These are phyloP conservation scores for Scedosporium dehoogii DNA, from an alignment of 2,329 filamentous ascomycete species.

Conservation along the genomic window DNA sequence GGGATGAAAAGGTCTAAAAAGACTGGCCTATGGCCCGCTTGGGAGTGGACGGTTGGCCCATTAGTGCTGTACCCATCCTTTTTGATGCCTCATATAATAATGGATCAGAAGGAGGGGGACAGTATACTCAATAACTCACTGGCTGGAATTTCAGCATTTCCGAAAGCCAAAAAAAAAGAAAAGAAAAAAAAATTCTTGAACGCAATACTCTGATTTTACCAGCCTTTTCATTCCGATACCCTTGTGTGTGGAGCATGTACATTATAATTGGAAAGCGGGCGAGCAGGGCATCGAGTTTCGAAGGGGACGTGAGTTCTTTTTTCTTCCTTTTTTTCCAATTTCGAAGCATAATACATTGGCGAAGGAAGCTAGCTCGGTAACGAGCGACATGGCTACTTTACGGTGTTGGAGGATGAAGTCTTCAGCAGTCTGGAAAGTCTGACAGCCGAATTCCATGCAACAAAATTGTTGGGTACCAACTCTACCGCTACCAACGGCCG, in stretches of 20 bases:
- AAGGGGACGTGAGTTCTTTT: not conserved
- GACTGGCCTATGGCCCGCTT: not conserved
- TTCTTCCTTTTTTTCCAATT: not conserved
- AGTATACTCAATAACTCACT: not conserved
- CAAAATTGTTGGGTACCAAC: constrained; percentile 2
- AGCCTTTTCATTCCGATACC: not conserved
- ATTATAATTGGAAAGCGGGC: constrained; percentile 1
- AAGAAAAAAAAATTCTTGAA: not conserved
- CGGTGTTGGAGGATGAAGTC: not conserved
- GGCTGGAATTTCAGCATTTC: constrained; percentile 1
- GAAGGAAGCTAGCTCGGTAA: not conserved
- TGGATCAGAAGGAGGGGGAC: not conserved
- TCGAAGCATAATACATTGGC: not conserved
- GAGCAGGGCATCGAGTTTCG: not conserved
- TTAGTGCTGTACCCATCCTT: not conserved
- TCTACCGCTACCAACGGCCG: not conserved
- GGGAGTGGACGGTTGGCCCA: not conserved
- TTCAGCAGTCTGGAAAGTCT: not conserved
- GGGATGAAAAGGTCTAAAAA: not conserved
- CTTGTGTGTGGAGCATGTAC: not conserved
- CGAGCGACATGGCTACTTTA: not conserved
- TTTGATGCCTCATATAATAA: not conserved
- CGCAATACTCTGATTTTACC: not conserved
- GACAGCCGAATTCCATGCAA: not conserved
- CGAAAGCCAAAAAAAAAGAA: not conserved